A percentile compares a stretch with the other conserved stretches of the same genome.
Conservation (phyloP, 768 basidiomycete species). For the Boletus pseudopeckii region DNA sequence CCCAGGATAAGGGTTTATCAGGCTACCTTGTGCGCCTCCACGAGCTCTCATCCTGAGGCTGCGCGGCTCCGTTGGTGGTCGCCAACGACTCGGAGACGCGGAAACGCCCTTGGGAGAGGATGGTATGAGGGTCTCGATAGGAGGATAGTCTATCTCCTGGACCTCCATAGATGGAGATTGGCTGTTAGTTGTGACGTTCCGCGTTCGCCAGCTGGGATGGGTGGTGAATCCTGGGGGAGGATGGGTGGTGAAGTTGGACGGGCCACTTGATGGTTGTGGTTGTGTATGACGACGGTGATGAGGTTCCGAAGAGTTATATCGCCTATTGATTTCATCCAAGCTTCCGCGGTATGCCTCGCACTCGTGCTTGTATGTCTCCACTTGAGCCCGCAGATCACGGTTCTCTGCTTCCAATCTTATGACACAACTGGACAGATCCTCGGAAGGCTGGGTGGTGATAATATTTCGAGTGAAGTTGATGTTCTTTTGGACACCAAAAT, state of each 20-base stretch:
- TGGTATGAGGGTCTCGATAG: slow-evolving; percentile 13
- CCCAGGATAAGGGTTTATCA: not conserved
- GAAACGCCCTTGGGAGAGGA: slow-evolving; percentile 10
- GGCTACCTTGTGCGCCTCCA: not conserved
- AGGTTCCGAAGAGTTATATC: not conserved
- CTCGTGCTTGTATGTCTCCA: slow-evolving; percentile 7
- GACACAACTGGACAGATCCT: slow-evolving; percentile 12
- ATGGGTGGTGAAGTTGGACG: not conserved
- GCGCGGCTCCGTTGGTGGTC: slow-evolving; percentile 10
- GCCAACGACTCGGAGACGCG: not conserved
- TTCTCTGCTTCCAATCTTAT: slow-evolving; percentile 19
- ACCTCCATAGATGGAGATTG: not conserved
- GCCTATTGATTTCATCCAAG: slow-evolving; percentile 11
- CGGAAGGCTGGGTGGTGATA: not conserved
- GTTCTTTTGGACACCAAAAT: slow-evolving; percentile 24
- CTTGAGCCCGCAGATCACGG: slow-evolving; percentile 4
- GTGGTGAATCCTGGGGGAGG: not conserved
- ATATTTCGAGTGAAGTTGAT: slow-evolving; percentile 20
- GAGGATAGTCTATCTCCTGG: slow-evolving; percentile 11
- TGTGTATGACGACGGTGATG: not conserved
- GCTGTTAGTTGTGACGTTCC: not conserved
- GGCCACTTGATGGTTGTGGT: not conserved
- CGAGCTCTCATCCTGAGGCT: not conserved
- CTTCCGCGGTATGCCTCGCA: slow-evolving; percentile 2
- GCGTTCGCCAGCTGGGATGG: slow-evolving; percentile 20